Base-by-base conservation (phyloP, 2,329 filamentous ascomycete genomes). In the Fulvia fulva region DNA sequence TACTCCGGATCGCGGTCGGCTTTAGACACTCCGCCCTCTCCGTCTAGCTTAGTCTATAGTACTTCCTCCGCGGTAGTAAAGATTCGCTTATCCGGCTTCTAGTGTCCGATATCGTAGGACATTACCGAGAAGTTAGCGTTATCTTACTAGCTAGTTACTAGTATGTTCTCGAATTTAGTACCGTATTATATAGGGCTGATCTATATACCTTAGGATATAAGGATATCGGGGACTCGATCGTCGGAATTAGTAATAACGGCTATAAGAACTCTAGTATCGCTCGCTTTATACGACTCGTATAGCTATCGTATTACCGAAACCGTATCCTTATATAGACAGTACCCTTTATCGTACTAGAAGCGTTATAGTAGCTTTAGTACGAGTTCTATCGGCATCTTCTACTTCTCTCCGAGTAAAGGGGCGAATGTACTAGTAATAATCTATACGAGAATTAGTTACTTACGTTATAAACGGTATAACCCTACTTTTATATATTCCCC, bases 211-310 rank as follows among this genome's bases (percentile, higher is more conserved):
- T 87, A 71, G 0, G 81, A 82, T 0, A 76, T 70, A 3, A 87
- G 70, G 22, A 87, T 77, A 23, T 70, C 70, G 0, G 80, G 77
- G 0, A 86, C 81, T n/a, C 84, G 76, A 66, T 83, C 78, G 63
- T 88, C 85, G 0, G 84, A 87, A 67, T 87, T 87, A 9, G 83
- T 84, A 52, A 87, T 77, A 5, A 87, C 75, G 25, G 84, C 84
- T 5, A 85, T 72, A 1, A 83, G 72, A n/a, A 72, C 57, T 7
- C 61, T 53, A 6, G 62, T 57, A 14, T 61, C 43, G 0, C 41
- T 51, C n/a, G 50, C 55, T 25, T 52, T 47, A 8, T 65, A 61
- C 2, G 57, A 51, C 5, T 65, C 57, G 8, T 74, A 73, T 4
- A 85, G 60, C 16, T 68, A 69, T 19, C 70, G 58, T 23, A 87